phyloP scores from a whole-genome alignment of 2,329 filamentous ascomycete species.

The Penicillium thymicola region DNA sequence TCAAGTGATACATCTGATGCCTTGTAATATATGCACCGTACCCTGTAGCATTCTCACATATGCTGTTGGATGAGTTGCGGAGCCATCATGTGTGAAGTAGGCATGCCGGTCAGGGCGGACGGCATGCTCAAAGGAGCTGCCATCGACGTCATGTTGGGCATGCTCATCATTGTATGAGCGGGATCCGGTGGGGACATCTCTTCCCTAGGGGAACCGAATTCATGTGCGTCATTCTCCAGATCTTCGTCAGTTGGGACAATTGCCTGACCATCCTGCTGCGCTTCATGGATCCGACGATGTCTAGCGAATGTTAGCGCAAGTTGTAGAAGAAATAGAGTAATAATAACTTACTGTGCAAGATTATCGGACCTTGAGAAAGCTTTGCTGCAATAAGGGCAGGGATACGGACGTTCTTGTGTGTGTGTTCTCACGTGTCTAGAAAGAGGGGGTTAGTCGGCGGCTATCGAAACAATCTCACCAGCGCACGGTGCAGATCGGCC shows the following conservation, averaged over 20 bases:
- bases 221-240: conserved; percentile 83
- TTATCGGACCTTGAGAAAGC: conserved; percentile 98
- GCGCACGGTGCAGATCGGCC: conserved; percentile 30
- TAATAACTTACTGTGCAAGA: conserved; percentile 77
- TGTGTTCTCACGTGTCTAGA: conserved; percentile 96
- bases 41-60: conserved; percentile 29
- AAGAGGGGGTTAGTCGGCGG: conserved; percentile 51
- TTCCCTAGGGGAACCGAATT: conserved; percentile 75
- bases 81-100: conserved; percentile 42
- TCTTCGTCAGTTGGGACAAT: conserved; percentile 65
- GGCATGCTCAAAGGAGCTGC: conserved; percentile 35
- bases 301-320: conserved; percentile 45
- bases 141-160: conserved; percentile 38
- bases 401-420: conserved; percentile 97
- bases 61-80: conserved; percentile 45
- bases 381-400: conserved; percentile 97
- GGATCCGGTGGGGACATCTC: conserved; percentile 60
- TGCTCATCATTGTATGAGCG: conserved; percentile 32
- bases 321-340: neutral
- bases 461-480: conserved; percentile 44
- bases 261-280: conserved; percentile 56
- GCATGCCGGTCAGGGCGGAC: conserved; percentile 41
- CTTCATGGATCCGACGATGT: conserved; percentile 78
- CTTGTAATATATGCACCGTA: neutral
- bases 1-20: neutral